Conservation (phyloP, 768 basidiomycete species). For the Mrakia frigida region DNA sequence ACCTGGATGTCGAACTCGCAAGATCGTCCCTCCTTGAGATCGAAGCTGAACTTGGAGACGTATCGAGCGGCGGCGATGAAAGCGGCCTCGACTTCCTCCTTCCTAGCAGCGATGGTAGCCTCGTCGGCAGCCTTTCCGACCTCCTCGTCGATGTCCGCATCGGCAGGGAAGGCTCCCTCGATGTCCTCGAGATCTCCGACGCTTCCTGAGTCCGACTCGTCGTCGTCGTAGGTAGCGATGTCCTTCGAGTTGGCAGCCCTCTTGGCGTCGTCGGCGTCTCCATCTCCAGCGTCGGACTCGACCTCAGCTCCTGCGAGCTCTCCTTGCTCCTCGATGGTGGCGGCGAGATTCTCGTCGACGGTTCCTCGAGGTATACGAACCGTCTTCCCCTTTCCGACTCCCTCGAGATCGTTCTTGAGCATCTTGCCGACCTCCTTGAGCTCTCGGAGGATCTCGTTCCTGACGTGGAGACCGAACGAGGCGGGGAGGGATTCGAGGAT, state of each 20-base stretch:
- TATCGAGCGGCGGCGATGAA: slow-evolving; percentile 55
- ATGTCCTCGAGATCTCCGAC: slow-evolving; percentile 38
- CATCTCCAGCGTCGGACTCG: slow-evolving; percentile 42
- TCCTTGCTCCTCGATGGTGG: slow-evolving; percentile 57
- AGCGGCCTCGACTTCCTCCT: slow-evolving; percentile 36
- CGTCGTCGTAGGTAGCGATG: slow-evolving; percentile 32
- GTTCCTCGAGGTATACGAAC: slow-evolving; percentile 41
- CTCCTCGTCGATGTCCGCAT: slow-evolving; percentile 35
- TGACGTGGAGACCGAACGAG: slow-evolving; percentile 72
- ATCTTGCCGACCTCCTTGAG: slow-evolving; percentile 75
- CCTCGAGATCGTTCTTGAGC: slow-evolving; percentile 63
- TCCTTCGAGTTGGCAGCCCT: slow-evolving; percentile 30
- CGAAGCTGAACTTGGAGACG: slow-evolving; percentile 69
- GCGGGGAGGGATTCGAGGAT: slow-evolving; percentile 66
- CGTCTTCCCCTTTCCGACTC: slow-evolving; percentile 65
- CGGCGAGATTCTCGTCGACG: slow-evolving; percentile 50
- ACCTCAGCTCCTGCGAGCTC: slow-evolving; percentile 60
- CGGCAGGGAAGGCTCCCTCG: slow-evolving; percentile 35
- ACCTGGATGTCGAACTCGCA: slow-evolving; percentile 84
- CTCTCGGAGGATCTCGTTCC: slow-evolving; percentile 78
- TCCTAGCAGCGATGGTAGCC: slow-evolving; percentile 37
- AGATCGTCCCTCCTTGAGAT: slow-evolving; percentile 46
- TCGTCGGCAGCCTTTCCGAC: slow-evolving; percentile 36
- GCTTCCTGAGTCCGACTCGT: slow-evolving; percentile 48
- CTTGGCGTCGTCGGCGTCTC: slow-evolving; percentile 39